These are phyloP conservation scores for Heliocybe sulcata DNA, from an alignment of 1,284 basidiomycete genomes.

Conservation along the genomic window DNA sequence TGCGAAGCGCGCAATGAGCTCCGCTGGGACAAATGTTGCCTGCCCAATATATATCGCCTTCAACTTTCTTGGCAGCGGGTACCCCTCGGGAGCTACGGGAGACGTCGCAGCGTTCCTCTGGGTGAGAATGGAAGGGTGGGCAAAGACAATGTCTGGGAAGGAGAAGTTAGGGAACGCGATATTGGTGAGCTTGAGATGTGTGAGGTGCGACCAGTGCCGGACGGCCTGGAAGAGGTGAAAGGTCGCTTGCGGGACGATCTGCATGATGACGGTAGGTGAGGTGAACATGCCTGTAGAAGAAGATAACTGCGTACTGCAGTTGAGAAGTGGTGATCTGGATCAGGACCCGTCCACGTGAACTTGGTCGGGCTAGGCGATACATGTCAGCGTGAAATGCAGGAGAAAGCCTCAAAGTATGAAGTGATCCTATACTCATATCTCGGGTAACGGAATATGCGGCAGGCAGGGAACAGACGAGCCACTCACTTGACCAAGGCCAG, in stretches of 20 bases:
- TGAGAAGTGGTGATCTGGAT: slow-evolving; percentile 53
- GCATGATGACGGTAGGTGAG: slow-evolving; percentile 2
- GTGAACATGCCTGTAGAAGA: slow-evolving; percentile 8
- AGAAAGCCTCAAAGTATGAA: too few relatives aligned
- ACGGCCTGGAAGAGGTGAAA: slow-evolving; percentile 36
- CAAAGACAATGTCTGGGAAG: not conserved
- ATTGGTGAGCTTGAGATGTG: slow-evolving; percentile 39
- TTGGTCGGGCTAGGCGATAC: slow-evolving; percentile 29
- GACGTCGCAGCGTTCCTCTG: slow-evolving; percentile 7
- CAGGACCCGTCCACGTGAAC: slow-evolving; percentile 51
- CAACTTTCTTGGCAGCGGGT: slow-evolving; percentile 31
- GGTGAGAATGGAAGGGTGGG: slow-evolving; percentile 18
- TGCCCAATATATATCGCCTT: slow-evolving; percentile 38
- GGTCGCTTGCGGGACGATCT: slow-evolving; percentile 42
- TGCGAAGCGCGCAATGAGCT: slow-evolving; percentile 23
- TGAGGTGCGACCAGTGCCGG: slow-evolving; percentile 34
- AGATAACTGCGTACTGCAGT: slow-evolving; percentile 50
- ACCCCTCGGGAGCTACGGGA: slow-evolving; percentile 12
- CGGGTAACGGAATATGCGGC: not conserved
- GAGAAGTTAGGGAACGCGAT: slow-evolving; percentile 21
- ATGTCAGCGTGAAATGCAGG: not conserved
- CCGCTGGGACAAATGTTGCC: slow-evolving; percentile 36
- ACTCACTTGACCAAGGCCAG: not conserved
- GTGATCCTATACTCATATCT: not conserved
- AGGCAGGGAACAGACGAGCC: not conserved